These are phyloP conservation scores for Waitea zeae DNA, from an alignment of 1,284 basidiomycete species.

Conservation along the genomic window DNA sequence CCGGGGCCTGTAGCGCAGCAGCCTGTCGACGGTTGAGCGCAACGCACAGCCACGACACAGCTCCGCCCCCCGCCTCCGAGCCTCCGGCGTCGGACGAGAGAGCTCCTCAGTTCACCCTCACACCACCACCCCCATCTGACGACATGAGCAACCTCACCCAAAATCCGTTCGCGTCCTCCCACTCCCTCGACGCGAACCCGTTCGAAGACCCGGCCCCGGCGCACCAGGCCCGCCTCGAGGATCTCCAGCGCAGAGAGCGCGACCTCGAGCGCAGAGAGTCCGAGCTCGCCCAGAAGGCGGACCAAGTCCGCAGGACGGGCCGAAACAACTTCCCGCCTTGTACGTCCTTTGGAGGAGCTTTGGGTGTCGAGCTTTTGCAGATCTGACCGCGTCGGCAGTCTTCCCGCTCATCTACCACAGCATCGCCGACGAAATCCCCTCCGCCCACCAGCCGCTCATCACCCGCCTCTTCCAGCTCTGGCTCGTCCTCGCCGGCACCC, in stretches of 20 bases:
- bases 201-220: constrained; percentile 52
- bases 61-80: not conserved
- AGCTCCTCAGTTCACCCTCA: not conserved
- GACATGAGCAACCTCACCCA: constrained; percentile 27
- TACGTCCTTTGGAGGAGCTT: constrained; percentile 18
- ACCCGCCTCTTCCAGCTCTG: constrained; percentile 78
- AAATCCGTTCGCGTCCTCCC: constrained; percentile 71
- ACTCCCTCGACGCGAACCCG: constrained; percentile 68
- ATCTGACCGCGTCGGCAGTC: constrained; percentile 28
- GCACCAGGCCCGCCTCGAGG: constrained; percentile 25
- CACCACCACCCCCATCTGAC: not conserved
- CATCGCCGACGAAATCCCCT: constrained; percentile 78
- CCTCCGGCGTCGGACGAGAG: not conserved
- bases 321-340: constrained; percentile 85
- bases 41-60: not conserved
- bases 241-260: constrained; percentile 55
- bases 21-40: not conserved
- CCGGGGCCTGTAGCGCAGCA: not conserved
- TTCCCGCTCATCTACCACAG: constrained; percentile 91
- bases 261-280: constrained; percentile 68
- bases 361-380: constrained; percentile 4
- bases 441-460: constrained; percentile 64
- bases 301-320: constrained; percentile 64
- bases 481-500: constrained; percentile 64
- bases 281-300: constrained; percentile 47